Evolutionary conservation across 306 rosid genomes (phyloP).

Genomic region (Myrica gale): DNA sequence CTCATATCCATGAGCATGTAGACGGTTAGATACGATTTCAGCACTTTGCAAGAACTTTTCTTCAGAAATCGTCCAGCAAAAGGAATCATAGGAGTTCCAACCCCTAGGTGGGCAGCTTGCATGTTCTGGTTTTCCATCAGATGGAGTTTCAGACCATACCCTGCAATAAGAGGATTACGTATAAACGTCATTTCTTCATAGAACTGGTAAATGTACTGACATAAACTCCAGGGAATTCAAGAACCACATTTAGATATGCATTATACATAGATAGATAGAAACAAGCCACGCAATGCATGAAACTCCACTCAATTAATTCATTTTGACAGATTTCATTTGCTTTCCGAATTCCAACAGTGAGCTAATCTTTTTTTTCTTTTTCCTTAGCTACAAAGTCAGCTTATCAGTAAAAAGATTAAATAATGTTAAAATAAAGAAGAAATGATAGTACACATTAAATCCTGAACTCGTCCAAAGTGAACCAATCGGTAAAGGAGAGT

Average conservation of each 20-base stretch:
- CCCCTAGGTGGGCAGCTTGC: slow-evolving; percentile 88
- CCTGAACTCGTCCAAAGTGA: not conserved
- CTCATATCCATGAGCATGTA: slow-evolving; percentile 68
- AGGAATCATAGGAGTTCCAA: slow-evolving; percentile 99
- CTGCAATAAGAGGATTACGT: slow-evolving; percentile 38
- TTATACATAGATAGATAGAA: not conserved
- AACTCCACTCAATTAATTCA: not conserved
- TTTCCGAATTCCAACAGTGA: not conserved
- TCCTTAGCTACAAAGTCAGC: too few relatives aligned
- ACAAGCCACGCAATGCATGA: not conserved
- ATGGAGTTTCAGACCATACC: slow-evolving; percentile 42
- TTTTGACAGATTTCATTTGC: not conserved
- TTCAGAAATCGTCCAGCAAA: slow-evolving; percentile 83
- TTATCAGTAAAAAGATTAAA: too few relatives aligned
- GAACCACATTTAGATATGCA: too few relatives aligned
- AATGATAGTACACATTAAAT: too few relatives aligned
- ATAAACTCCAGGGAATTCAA: slow-evolving; percentile 8
- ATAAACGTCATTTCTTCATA: slow-evolving; percentile 9
- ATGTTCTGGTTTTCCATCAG: slow-evolving; percentile 27
- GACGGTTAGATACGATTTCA: slow-evolving; percentile 48
- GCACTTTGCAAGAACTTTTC: slow-evolving; percentile 67
- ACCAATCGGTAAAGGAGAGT: not conserved
- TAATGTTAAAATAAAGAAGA: too few relatives aligned
- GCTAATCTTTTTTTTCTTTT: too few relatives aligned
- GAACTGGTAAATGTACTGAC: not conserved